These are phyloP conservation scores for Hyparrhenia diplandra DNA, from an alignment of 176 grass and related monocot species.

Conservation along the genomic window DNA sequence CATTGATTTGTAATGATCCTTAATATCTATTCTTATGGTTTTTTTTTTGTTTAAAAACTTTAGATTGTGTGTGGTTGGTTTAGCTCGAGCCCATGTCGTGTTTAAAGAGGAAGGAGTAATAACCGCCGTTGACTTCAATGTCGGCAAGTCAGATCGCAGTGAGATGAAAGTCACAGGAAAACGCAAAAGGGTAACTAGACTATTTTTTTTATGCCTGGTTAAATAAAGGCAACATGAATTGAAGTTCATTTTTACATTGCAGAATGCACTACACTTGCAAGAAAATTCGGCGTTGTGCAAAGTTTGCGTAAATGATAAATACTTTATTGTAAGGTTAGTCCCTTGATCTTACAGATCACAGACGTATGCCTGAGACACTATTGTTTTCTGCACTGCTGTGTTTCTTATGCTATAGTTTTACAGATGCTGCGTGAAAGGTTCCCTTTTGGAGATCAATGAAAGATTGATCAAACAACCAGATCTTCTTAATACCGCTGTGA, in stretches of 20 bases:
- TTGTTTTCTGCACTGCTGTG: neutral
- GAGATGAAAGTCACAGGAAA: slow-evolving; percentile 96
- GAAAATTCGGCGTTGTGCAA: slow-evolving; percentile 82
- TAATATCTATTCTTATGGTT: neutral
- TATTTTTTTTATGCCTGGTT: slow-evolving; percentile 10
- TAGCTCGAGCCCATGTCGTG: slow-evolving; percentile 65
- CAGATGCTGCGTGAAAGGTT: slow-evolving; percentile 94
- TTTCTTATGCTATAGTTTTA: slow-evolving; percentile 14
- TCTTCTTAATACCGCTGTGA: slow-evolving; percentile 75
- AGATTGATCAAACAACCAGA: slow-evolving; percentile 82
- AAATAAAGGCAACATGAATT: neutral
- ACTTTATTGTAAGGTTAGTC: slow-evolving; percentile 72
- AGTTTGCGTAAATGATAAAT: slow-evolving; percentile 62
- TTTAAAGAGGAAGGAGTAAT: slow-evolving; percentile 76
- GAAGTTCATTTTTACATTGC: slow-evolving; percentile 24
- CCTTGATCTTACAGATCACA: neutral
- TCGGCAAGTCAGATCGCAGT: slow-evolving; percentile 83
- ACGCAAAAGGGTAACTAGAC: slow-evolving; percentile 74
- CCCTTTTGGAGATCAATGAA: slow-evolving; percentile 94
- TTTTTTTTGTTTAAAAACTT: neutral
- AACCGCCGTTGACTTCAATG: slow-evolving; percentile 80
- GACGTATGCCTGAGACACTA: neutral
- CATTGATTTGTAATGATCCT: neutral
- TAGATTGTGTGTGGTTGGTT: slow-evolving; percentile 87
- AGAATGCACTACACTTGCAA: slow-evolving; percentile 95